Conservation (phyloP, 345 rosid species). For the Eucalyptus pauciflora region DNA sequence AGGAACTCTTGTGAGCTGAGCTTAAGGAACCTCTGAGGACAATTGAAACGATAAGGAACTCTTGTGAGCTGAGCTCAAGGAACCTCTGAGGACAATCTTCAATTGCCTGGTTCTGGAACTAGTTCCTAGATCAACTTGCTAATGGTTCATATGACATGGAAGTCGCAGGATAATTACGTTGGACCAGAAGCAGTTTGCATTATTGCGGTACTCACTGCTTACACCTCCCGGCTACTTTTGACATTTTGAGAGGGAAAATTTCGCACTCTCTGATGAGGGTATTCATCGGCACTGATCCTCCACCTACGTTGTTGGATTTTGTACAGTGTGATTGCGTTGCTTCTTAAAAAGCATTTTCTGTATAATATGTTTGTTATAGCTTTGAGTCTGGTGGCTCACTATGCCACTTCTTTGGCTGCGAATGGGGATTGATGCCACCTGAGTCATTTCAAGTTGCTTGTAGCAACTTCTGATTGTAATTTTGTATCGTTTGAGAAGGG, state of each 20-base stretch:
- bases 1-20: constrained; percentile 26
- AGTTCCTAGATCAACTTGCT: neutral
- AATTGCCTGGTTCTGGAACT: neutral
- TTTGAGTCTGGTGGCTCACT: neutral
- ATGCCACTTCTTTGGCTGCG: neutral
- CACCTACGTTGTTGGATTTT: neutral
- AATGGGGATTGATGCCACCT: neutral
- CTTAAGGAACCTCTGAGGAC: neutral
- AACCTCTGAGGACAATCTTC: neutral
- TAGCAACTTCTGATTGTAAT: neutral
- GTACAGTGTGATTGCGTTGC: neutral
- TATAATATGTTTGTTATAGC: neutral
- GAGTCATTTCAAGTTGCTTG: neutral
- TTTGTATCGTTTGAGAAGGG: neutral
- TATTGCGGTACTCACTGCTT: neutral
- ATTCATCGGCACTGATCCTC: neutral
- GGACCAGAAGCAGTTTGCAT: neutral
- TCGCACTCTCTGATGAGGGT: neutral
- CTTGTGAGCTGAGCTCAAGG: neutral
- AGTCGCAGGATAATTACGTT: neutral
- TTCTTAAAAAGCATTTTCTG: neutral
- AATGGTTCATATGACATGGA: neutral
- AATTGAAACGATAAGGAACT: neutral
- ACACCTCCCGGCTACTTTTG: neutral
- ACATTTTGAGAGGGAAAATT: neutral